These are phyloP conservation scores for Corynascus novoguineensis DNA, from an alignment of 495 filamentous ascomycete genomes.

Conservation along the genomic window DNA sequence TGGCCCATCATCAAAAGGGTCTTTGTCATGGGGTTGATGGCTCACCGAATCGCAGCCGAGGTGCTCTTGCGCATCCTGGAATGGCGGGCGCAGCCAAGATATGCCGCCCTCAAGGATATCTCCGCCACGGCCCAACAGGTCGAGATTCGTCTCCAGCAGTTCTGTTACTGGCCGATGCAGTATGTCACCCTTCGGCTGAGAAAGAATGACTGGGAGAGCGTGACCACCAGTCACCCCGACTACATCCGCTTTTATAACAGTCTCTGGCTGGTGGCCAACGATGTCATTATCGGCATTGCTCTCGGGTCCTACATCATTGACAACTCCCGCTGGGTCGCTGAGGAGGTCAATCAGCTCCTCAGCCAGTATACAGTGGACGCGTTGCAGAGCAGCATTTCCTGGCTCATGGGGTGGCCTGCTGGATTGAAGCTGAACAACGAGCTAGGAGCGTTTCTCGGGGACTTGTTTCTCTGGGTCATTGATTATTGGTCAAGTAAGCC, in stretches of 20 bases:
- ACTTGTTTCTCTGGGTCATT: slow-evolving; percentile 96
- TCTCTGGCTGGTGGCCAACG: slow-evolving; percentile 96
- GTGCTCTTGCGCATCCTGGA: slow-evolving; percentile 73
- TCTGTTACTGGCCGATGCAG: slow-evolving; percentile 98
- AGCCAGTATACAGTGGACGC: slow-evolving; percentile 82
- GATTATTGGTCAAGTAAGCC: slow-evolving; percentile 83
- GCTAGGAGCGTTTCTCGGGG: slow-evolving; percentile 85
- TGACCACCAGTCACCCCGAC: slow-evolving; percentile 91
- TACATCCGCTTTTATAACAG: slow-evolving; percentile 99
- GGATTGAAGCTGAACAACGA: slow-evolving; percentile 96
- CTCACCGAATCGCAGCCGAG: slow-evolving; percentile 79
- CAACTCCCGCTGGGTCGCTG: slow-evolving; percentile 79
- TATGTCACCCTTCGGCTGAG: slow-evolving; percentile 84
- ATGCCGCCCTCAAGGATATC: slow-evolving; percentile 86
- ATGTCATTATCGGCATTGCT: slow-evolving; percentile 97
- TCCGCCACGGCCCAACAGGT: slow-evolving; percentile 98
- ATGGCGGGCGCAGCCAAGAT: slow-evolving; percentile 75
- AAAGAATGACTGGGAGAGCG: slow-evolving; percentile 91
- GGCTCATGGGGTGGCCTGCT: slow-evolving; percentile 98
- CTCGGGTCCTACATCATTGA: slow-evolving; percentile 96
- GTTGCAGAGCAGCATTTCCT: slow-evolving; percentile 80
- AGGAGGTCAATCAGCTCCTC: slow-evolving; percentile 72
- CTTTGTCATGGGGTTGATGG: slow-evolving; percentile 72
- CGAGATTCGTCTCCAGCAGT: slow-evolving; percentile 95
- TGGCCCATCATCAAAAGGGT: slow-evolving; percentile 68